These are phyloP conservation scores for Trypanosomatidae sp. DNA, from an alignment of 208 protist genomes.

Conservation along the genomic window DNA sequence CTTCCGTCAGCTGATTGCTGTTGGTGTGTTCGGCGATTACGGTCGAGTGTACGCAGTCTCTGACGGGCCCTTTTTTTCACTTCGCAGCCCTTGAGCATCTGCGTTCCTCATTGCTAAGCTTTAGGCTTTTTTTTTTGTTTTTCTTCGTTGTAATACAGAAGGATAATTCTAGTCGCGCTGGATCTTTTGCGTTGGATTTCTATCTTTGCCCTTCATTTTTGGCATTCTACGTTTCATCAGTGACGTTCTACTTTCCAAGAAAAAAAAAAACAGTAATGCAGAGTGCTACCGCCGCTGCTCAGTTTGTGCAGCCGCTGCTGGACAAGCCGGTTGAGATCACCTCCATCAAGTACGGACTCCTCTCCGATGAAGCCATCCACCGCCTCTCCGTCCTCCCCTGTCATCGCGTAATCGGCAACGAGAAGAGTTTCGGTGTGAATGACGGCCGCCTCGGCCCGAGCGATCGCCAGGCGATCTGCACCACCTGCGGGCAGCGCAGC, in stretches of 20 bases:
- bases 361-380: conserved; percentile 87
- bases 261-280: neutral
- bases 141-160: too few species aligned
- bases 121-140: neutral
- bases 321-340: conserved; percentile 70
- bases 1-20: too few species aligned
- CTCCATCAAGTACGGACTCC: conserved; percentile 90
- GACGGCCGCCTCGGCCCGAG: conserved; percentile 92
- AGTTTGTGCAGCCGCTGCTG: conserved; percentile 45
- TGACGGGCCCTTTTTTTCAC: too few species aligned
- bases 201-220: too few species aligned
- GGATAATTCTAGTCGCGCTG: too few species aligned
- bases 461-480: conserved; percentile 84
- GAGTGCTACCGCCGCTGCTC: conserved; percentile 7
- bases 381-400: conserved; percentile 77
- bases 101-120: neutral
- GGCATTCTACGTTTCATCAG: too few species aligned
- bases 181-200: too few species aligned
- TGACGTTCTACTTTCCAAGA: too few species aligned
- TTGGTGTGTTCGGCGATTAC: too few species aligned
- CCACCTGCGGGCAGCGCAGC: conserved; percentile 92
- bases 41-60: too few species aligned
- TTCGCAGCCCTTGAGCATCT: too few species aligned
- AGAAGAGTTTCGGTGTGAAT: conserved; percentile 83
- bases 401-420: conserved; percentile 64